Base-by-base conservation (phyloP, 1,284 basidiomycete genomes). In the Pisolithus thermaeus region DNA sequence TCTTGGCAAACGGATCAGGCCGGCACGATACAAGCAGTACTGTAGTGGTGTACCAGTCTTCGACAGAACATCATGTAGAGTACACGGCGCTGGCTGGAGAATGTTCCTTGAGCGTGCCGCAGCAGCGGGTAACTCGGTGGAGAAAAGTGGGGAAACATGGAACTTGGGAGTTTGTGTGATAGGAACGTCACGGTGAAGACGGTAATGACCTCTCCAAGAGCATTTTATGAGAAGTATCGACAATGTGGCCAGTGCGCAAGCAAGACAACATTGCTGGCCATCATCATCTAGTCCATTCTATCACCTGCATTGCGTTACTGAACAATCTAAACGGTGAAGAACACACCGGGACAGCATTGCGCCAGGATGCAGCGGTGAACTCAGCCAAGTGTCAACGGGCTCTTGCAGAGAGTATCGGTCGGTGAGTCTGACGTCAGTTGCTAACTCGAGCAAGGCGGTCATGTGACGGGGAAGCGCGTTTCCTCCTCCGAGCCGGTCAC, bases 1-100 rank as follows among this genome's bases (percentile, higher is more conserved):
- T 46, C 41, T 37, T 18, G 16, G 39, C 22, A 27, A 53, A 61
- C 46, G 56, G 49, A 55, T 62, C 50, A 52, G 58, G 64, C 62
- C 60, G 51, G 28, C 50, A n/a, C 43, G 46, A 39, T 27, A 44
- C 28, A 22, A 27, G 23, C 42, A 28, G 23, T 52, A 51, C 51
- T 47, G 46, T 38, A 50, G 47, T 25, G 32, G 49, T 9, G 45
- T 28, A 32, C 25, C 27, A 38, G 43, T 52, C 35, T 37, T 44
- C 49, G 23, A 43, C 23, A 43, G 25, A 28, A 25, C 27, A n/a
- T 27, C 42, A 25, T 18, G 27, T 4, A 27, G 42, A 22, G 37
- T 44, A 35, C 25, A 40, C 49, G 61, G 53, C 51, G 52, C 52
- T 30, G 18, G 20, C 50, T 23, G 48, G 55, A 55, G 54, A 4